Percentiles rank a stretch among this genome's conserved stretches.
These are phyloP conservation scores for Phragmites australis DNA, from an alignment of 176 grass and related monocot genomes.

Conservation along the genomic window DNA sequence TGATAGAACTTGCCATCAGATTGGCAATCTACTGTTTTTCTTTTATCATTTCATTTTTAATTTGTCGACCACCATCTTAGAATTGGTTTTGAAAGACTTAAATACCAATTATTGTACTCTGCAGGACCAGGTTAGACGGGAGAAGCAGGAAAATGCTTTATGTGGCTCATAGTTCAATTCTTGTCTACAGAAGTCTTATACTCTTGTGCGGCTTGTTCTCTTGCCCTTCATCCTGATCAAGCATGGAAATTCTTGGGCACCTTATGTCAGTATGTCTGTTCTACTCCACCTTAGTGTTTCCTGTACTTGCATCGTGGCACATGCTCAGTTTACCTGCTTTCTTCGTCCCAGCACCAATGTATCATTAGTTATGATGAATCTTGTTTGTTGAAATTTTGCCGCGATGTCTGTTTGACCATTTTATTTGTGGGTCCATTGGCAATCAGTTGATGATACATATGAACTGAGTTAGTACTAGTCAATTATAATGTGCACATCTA, in stretches of 20 bases:
- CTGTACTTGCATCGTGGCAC: background rate
- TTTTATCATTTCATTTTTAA: background rate
- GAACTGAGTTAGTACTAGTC: too few species aligned
- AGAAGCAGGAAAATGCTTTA: slow-evolving; percentile 17
- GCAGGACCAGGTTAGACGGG: slow-evolving; percentile 42
- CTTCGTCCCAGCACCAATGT: too few species aligned
- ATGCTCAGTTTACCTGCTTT: too few species aligned
- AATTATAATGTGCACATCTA: too few species aligned
- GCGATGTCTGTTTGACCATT: too few species aligned
- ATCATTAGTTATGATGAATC: too few species aligned
- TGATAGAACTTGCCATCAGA: background rate
- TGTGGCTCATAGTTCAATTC: background rate
- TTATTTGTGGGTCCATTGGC: too few species aligned
- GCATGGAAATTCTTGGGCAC: slow-evolving; percentile 1
- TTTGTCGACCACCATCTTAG: background rate
- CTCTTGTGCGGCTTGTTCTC: background rate
- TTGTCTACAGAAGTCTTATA: background rate
- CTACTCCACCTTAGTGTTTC: background rate
- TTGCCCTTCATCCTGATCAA: background rate
- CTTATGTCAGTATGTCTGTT: slow-evolving; percentile 7
- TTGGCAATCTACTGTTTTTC: background rate
- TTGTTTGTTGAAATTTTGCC: too few species aligned
- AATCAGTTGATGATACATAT: too few species aligned
- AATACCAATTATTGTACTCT: background rate
- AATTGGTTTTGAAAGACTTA: background rate